Evolutionary conservation across 345 rosid species (phyloP), one percentile per base, ranked within the genome.

Genomic region (Angophora floribunda): DNA sequence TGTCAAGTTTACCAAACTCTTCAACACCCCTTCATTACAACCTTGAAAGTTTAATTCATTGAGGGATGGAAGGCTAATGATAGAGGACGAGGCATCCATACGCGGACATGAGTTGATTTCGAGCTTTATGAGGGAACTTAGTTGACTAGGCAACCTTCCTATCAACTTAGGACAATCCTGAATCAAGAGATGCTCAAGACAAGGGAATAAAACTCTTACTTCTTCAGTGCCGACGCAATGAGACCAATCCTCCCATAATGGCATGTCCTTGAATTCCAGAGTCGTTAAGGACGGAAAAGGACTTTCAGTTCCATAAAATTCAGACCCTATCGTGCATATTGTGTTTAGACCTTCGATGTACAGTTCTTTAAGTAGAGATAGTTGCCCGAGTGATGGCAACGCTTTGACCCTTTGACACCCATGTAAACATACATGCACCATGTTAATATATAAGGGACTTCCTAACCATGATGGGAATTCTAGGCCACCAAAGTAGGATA

Each of bases 81-180:
- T 7, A 17, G 22, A 30, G 21, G 21, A 11, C 11, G 3, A 15
- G 1, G 6, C 79, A 67, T 67, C 5, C 79, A 67, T 32, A 2
- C 19, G 19, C 0, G 3, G 22, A 15, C 24, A n/a, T 0, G 9
- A n/a, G 2, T n/a, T n/a, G 41, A 63, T 63, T 63, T n/a, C 9
- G 19, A 63, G 75, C 41, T n/a, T n/a, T 14, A 3, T n/a, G 1
- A 63, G 75, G 36, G 75, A n/a, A 17, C 75, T 13, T n/a, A 30
- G 19, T n/a, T 63, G 75, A n/a, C 75, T 14, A n/a, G 75, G 41
- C 75, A 63, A 63, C n/a, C 4, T 63, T 63, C 75, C 41, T 14
- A n/a, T n/a, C 75, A 63, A 63, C 41, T 0, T 0, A 7, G 10
- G 41, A 63, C 75, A 63, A n/a, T 7, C 4, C 32, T 14, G 5